Conservation (phyloP, 345 rosid genomes). For the Balakata baccata region DNA sequence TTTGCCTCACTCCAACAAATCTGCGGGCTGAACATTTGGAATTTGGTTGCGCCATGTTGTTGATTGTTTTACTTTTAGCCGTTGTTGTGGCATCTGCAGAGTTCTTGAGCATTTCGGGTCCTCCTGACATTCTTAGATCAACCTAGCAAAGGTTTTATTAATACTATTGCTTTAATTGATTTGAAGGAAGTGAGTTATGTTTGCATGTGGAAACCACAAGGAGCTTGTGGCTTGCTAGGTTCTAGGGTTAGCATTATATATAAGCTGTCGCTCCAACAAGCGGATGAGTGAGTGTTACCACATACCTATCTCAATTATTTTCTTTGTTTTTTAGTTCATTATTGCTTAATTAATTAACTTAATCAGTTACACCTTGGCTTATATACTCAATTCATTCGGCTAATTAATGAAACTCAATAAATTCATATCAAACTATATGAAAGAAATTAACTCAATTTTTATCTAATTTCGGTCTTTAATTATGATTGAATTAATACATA, state of each 20-base stretch:
- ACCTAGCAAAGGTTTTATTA: too few species aligned
- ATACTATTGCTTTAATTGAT: background rate
- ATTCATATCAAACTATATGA: too few species aligned
- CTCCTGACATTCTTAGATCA: too few species aligned
- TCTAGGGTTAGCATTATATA: background rate
- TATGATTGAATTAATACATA: too few species aligned
- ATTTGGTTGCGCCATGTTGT: constrained; percentile 14
- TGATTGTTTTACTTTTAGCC: background rate
- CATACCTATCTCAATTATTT: constrained; percentile 23
- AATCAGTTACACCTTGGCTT: too few species aligned
- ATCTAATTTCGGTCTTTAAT: too few species aligned
- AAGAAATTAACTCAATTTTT: too few species aligned
- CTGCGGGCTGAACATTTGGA: constrained; percentile 29
- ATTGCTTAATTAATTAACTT: background rate
- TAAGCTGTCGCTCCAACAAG: constrained; percentile 13
- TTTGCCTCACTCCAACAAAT: constrained; percentile 62
- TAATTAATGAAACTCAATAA: too few species aligned
- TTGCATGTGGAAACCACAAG: background rate
- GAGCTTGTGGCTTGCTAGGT: background rate
- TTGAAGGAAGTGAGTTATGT: background rate
- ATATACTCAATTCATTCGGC: too few species aligned
- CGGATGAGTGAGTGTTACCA: constrained; percentile 1
- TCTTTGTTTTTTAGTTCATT: constrained; percentile 17
- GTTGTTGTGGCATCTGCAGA: constrained; percentile 12
- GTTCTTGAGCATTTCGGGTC: background rate